A percentile compares a stretch with the other conserved stretches of the same genome.
phyloP scores from a whole-genome alignment of 768 basidiomycete genomes.

The Amanita inopinata region DNA sequence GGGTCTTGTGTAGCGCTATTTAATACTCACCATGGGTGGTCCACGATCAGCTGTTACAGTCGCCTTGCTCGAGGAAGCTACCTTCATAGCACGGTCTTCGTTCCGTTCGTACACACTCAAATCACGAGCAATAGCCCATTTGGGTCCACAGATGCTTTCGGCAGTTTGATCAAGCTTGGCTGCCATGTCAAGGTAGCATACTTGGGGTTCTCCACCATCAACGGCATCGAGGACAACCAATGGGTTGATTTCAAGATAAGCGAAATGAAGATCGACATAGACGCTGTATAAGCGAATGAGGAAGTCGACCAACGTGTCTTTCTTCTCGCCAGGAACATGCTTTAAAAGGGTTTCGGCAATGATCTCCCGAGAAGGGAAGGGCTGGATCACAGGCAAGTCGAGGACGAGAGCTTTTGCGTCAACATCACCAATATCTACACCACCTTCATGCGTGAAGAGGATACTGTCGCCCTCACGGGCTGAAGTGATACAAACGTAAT shows the following conservation, averaged over 20 bases:
- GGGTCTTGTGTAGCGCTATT: neutral
- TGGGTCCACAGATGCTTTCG: slow-evolving; percentile 94
- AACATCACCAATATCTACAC: slow-evolving; percentile 97
- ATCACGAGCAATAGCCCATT: slow-evolving; percentile 98
- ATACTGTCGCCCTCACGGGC: slow-evolving; percentile 90
- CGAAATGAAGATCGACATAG: slow-evolving; percentile 98
- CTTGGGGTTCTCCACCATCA: slow-evolving; percentile 55
- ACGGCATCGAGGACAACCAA: slow-evolving; percentile 86
- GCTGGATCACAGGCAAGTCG: slow-evolving; percentile 58
- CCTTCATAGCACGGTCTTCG: slow-evolving; percentile 28
- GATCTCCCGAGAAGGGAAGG: slow-evolving; percentile 77
- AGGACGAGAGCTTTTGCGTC: slow-evolving; percentile 94
- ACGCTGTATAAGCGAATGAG: slow-evolving; percentile 91
- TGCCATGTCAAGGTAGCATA: slow-evolving; percentile 98
- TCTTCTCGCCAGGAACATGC: slow-evolving; percentile 77
- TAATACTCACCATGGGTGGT: slow-evolving; percentile 75
- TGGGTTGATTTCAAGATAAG: slow-evolving; percentile 99
- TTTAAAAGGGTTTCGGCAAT: slow-evolving; percentile 71
- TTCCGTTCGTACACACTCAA: slow-evolving; percentile 56
- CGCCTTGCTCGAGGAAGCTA: slow-evolving; percentile 28
- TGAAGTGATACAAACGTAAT: slow-evolving; percentile 97
- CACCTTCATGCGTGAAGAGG: slow-evolving; percentile 98
- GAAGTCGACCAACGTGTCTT: slow-evolving; percentile 91
- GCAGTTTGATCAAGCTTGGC: slow-evolving; percentile 99
- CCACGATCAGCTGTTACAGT: slow-evolving; percentile 84